Base-by-base conservation (phyloP, 1,284 basidiomycete genomes). In the Rhodotorula sp. region DNA sequence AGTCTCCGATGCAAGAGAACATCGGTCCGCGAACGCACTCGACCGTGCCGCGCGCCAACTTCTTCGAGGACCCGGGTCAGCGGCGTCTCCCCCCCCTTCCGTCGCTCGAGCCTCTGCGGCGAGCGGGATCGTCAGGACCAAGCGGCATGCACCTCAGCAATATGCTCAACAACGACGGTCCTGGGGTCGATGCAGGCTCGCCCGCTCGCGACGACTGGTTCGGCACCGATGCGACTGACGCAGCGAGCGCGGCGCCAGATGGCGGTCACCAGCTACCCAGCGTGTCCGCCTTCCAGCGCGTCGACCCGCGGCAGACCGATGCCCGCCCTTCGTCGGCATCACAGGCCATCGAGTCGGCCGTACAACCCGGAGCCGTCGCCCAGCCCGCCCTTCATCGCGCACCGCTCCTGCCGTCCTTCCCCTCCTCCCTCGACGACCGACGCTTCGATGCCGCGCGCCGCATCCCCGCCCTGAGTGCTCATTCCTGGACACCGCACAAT, bases 141-240 rank as follows among this genome's bases (percentile, higher is more conserved):
- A 59, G 64, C 0, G 72, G 72, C 24, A 70, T 69, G 73, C 70
- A 74, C 10, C 56, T 74, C 44, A 71, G 73, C 58, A 73, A 73
- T 59, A 62, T 74, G 56, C 71, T 74, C 61, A 74, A 74, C 62
- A 71, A 70, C 15, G 66, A 67, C 15, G 57, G 55, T 15, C 66
- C 62, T 13, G 64, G 55, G n/a, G 62, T 64, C 19, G 60, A 49
- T 4, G 59, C 48, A 0, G 20, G 51, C 15, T 29, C 65, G 1
- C 59, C 70, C 4, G 63, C 39, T 4, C 62, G 61, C 22, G 67
- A 70, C 10, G 73, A 74, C 52, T 74, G 73, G 73, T 74, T 74
- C 66, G 73, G 70, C 24, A 39, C 36, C 24, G 58, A 48, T 1
- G 32, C 29, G 0, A 62, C 44, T 36, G 70, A 67, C 2, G 56